Evolutionary conservation across 2,329 filamentous ascomycete genomes (phyloP), one percentile per base, ranked within the genome.

Genomic region (Truncatella angustata): DNA sequence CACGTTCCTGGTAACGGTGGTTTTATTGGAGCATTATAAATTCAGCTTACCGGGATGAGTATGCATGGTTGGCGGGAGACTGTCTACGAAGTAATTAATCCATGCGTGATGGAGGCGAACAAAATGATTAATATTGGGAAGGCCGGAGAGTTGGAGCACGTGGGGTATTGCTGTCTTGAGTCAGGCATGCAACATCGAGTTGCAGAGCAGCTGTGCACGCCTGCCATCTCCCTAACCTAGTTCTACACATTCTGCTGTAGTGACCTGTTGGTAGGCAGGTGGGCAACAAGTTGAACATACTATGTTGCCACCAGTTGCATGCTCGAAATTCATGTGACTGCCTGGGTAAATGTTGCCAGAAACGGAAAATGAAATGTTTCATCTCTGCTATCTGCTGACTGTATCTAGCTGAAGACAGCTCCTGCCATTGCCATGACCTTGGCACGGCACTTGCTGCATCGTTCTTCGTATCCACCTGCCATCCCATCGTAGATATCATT

Each of bases 381-480:
- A 11, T 46, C 12, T 34, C 28, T 34, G n/a, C 14, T 43, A 43
- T 43, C 40, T 21, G 21, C 20, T 10, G 20, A 16, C 43, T 18
- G 23, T 46, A 46, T 46, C 43, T 34, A 34, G 7, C 21, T 26
- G 28, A 24, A 18, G 14, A 12, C 14, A 24, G 12, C 23, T 5
- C 9, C 23, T 21, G 12, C 43, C 40, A 44, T 14, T 30, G 23
- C 28, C 21, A 20, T n/a, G 11, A 16, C 20, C 43, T 46, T 24
- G 43, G 43, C 43, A 32, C n/a, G 43, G 43, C 43, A 46, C 32
- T 46, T 46, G 23, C 43, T 7, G 12, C 43, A 46, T 46, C 43
- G 14, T 18, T 21, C 11, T 30, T 6, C 18, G 20, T 34, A 21
- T 46, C 28, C 28, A 21, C 43, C 26, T 34, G 23, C 3, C 43